phyloP scores from a whole-genome alignment of 2,329 filamentous ascomycete species.

The Fusarium sp. region DNA sequence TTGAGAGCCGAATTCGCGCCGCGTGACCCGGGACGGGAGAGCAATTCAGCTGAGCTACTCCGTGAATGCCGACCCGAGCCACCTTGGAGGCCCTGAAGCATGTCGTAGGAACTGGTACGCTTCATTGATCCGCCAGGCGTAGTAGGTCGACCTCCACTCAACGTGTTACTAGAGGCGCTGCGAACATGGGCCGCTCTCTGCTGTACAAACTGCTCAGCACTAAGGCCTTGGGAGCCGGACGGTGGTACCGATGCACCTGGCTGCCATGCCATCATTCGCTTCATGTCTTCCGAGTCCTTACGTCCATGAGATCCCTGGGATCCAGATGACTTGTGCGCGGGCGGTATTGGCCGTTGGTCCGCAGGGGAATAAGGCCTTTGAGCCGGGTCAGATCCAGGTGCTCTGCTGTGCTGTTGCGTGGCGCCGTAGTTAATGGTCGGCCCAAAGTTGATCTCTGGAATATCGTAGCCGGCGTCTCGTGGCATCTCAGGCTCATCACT shows the following conservation, averaged over 20 bases:
- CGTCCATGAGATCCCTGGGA: slow-evolving; percentile 52
- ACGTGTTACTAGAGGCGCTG: slow-evolving; percentile 63
- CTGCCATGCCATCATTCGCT: slow-evolving; percentile 81
- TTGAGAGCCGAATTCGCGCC: slow-evolving; percentile 64
- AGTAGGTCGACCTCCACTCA: slow-evolving; percentile 37
- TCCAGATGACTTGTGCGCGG: slow-evolving; percentile 34
- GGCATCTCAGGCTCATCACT: slow-evolving; percentile 43
- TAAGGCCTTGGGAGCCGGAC: slow-evolving; percentile 65
- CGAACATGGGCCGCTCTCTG: slow-evolving; percentile 76
- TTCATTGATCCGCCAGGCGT: slow-evolving; percentile 48
- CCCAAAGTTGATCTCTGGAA: slow-evolving; percentile 86
- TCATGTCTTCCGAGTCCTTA: slow-evolving; percentile 63
- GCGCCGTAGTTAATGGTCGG: slow-evolving; percentile 77
- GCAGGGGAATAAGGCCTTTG: slow-evolving; percentile 49
- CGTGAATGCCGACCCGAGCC: slow-evolving; percentile 49
- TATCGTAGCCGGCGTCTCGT: slow-evolving; percentile 56
- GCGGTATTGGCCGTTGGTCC: slow-evolving; percentile 38
- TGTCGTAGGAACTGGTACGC: slow-evolving; percentile 54
- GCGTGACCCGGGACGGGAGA: slow-evolving; percentile 67
- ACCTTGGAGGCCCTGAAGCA: slow-evolving; percentile 43
- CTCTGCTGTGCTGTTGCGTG: slow-evolving; percentile 47
- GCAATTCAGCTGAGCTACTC: slow-evolving; percentile 58
- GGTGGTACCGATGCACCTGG: slow-evolving; percentile 69
- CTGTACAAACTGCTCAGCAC: slow-evolving; percentile 85
- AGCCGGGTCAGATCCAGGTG: slow-evolving; percentile 26